Conservation (phyloP, 1,284 basidiomycete genomes). For the Grifola frondosa region DNA sequence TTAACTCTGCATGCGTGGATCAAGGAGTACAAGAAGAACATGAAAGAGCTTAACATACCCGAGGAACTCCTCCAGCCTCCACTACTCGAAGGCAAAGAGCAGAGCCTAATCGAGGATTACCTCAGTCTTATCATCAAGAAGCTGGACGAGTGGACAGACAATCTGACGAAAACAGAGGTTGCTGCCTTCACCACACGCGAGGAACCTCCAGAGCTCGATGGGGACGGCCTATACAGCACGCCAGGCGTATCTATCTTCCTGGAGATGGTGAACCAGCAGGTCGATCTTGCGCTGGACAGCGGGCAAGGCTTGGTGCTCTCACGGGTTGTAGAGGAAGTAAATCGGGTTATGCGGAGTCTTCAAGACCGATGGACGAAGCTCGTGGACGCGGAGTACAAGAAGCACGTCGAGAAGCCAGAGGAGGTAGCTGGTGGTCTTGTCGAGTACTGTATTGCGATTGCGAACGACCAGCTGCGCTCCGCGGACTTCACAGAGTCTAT, state of each 20-base stretch:
- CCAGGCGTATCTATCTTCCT: conserved; percentile 95
- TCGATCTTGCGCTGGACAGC: conserved; percentile 94
- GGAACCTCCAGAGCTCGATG: conserved; percentile 86
- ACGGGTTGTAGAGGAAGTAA: conserved; percentile 86
- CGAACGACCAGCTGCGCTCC: conserved; percentile 96
- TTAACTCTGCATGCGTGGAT: conserved; percentile 90
- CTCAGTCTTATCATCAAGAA: conserved; percentile 91
- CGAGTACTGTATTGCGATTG: conserved; percentile 97
- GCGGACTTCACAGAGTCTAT: conserved; percentile 93
- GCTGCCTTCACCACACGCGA: conserved; percentile 82
- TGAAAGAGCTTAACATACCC: conserved; percentile 90
- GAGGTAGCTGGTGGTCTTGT: conserved; percentile 87
- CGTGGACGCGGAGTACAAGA: conserved; percentile 85
- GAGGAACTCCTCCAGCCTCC: conserved; percentile 84
- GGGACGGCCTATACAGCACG: conserved; percentile 88
- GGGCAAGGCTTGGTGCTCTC: conserved; percentile 93
- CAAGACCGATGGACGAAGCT: conserved; percentile 89
- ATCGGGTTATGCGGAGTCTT: conserved; percentile 87
- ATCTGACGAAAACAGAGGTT: conserved; percentile 91
- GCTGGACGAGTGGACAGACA: conserved; percentile 96
- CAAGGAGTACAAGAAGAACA: conserved; percentile 92
- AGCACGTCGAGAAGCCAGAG: conserved; percentile 86
- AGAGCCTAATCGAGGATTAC: conserved; percentile 94
- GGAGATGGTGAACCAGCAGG: conserved; percentile 98
- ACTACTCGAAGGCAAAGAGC: conserved; percentile 91